phyloP scores from a whole-genome alignment of 305 asterid species.

The Euphrasia arctica region DNA sequence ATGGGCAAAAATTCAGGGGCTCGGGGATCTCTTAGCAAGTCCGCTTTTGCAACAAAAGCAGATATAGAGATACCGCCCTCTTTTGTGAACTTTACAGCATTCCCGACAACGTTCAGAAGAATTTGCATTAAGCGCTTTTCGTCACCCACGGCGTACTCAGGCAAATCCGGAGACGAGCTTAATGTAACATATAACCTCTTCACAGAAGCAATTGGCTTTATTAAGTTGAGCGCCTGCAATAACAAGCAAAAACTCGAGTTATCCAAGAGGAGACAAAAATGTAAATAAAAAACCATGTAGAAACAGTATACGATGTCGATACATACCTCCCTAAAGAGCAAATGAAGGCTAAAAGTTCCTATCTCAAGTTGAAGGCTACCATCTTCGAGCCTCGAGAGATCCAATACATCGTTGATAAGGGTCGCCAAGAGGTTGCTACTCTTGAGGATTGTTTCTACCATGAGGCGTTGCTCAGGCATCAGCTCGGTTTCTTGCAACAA shows the following conservation, averaged over 20 bases:
- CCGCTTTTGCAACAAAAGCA: slow-evolving; percentile 75
- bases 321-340: slow-evolving; percentile 79
- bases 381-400: slow-evolving; percentile 98
- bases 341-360: slow-evolving; percentile 72
- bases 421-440: slow-evolving; percentile 96
- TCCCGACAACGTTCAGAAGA: slow-evolving; percentile 81
- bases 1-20: slow-evolving; percentile 76
- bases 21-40: slow-evolving; percentile 66
- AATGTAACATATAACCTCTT: slow-evolving; percentile 65
- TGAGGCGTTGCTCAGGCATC: slow-evolving; percentile 92
- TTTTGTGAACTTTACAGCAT: slow-evolving; percentile 92
- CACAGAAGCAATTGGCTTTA: slow-evolving; percentile 89
- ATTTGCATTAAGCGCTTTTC: slow-evolving; percentile 91
- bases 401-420: slow-evolving; percentile 93
- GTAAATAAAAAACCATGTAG: background rate
- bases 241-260: slow-evolving; percentile 29
- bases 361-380: slow-evolving; percentile 92
- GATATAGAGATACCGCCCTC: slow-evolving; percentile 80
- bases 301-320: background rate
- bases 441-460: slow-evolving; percentile 95
- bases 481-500: slow-evolving; percentile 84
- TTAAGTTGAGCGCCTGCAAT: slow-evolving; percentile 62
- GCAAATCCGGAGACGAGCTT: slow-evolving; percentile 71
- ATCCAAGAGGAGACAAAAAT: slow-evolving; percentile 25
- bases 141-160: slow-evolving; percentile 81